Base-by-base conservation (phyloP, 208 protist species). In the Angomonas ambiguus region DNA sequence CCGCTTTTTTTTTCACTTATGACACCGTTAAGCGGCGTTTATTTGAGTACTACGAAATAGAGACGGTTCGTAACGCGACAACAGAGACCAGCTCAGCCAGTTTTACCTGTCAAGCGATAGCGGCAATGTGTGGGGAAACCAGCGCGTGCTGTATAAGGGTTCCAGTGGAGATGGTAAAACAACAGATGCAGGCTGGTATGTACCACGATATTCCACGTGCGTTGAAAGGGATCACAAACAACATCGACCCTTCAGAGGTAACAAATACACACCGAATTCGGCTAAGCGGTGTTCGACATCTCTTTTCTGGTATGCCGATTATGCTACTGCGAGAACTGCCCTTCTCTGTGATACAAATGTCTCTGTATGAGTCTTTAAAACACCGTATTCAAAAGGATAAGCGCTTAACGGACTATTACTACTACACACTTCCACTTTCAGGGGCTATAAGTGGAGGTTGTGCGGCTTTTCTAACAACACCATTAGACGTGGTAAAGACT, bases 291-390 rank as follows among this genome's bases (percentile, higher is more conserved):
- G 18, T 96, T 51, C 80, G 58, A 20, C 65, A 71, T 31, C 67
- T 94, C 10, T 91, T 94, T 58, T 71, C 64, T n/a, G 95, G 91
- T 0, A 95, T 94, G 79, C 79, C 78, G 0, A 83, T 93, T 10
- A 96, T 94, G 80, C 69, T 97, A 1, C 57, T 90, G 41, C 86
- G 92, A 30, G 87, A 97, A 64, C 48, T 96, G 8, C 95, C 95
- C 8, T 98, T 98, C 74, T 81, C 91, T 13, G 77, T 96, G 0
- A 85, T 95, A 58, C 95, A 98, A 66, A 96, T 97, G 82, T 88
- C 82, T 10, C 85, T 97, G 11, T 98, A 97, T 63, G 93, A 98
- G 65, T 62, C 42, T 11, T 74, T 95, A 18, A 97, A 96, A 67
- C 51, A 48, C 1, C 64, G 35, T 30, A 38, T 85, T 11, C 33